Base-by-base conservation (phyloP, 2,329 filamentous ascomycete species). In the Arthrobotrys pseudoclavata region DNA sequence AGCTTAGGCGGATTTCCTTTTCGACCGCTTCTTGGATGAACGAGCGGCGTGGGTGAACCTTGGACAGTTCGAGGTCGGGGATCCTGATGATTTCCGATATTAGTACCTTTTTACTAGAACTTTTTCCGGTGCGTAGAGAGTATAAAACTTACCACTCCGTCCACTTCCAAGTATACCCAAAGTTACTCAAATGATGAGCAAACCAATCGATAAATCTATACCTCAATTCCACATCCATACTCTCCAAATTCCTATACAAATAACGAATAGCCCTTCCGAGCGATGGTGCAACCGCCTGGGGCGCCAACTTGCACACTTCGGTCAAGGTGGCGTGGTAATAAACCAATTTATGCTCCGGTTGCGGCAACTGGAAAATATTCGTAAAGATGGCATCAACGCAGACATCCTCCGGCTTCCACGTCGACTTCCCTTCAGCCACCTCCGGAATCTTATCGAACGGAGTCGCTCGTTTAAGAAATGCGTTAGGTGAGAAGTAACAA, bases 111-210 rank as follows among this genome's bases (percentile, higher is more conserved):
- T 1, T 10, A 2, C 7, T 34, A 34, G 7, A 34, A 1, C 15
- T 42, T n/a, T 20, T 18, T 45, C 20, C n/a, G 5, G 34, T 45
- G 42, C 13, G 20, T 47, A 13, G 10, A 42, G 31, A 12, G 6
- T 40, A 34, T 34, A 26, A 20, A 48, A 84, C 86, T 81, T 84
- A 89, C 96, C 96, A 99, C 85, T 99, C 96, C 15, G 92, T 91
- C 96, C 96, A 99, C 85, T 98, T 98, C 96, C 96, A 99, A 9
- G 96, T 96, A 83, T 98, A 99, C 66, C 97, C 96, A 83, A 99
- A 99, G 85, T 99, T 99, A 85, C 94, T 97, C 80, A 99, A 86
- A 85, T 99, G 96, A 83, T 99, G 96, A 18, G 95, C 89, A 83
- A 99, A 99, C 96, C 96, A 99, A 83, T 98, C 95, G 83, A 97